Evolutionary conservation across 352 stramenopile species (phyloP).

Genomic region (Pythium phragmiticola): DNA sequence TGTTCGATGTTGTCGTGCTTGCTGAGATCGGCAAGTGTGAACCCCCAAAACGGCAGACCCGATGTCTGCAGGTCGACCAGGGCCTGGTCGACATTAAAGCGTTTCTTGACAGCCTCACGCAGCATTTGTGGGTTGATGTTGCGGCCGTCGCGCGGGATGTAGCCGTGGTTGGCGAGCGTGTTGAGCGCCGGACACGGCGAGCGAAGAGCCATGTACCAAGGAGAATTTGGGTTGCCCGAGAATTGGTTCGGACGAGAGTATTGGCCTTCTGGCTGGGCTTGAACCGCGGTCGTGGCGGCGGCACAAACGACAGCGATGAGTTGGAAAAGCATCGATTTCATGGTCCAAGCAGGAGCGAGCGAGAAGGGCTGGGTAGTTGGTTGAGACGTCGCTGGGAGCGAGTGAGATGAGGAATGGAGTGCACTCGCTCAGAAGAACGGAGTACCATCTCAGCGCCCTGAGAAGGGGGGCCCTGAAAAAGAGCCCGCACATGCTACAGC

Average conservation of each 20-base stretch:
- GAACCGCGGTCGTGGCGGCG: neutral
- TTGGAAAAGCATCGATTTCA: slow-evolving; percentile 2
- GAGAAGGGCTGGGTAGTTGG: neutral
- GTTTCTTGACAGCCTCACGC: slow-evolving; percentile 29
- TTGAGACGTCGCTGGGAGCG: slow-evolving; percentile 6
- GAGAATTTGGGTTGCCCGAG: too few relatives aligned
- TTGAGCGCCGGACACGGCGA: slow-evolving; percentile 52
- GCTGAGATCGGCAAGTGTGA: slow-evolving; percentile 44
- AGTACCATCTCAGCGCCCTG: neutral
- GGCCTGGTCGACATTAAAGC: slow-evolving; percentile 38
- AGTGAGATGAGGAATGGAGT: slow-evolving; percentile 9
- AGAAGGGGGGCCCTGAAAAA: neutral
- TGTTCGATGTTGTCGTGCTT: slow-evolving; percentile 50
- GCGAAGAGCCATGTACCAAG: neutral
- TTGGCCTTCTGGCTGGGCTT: neutral
- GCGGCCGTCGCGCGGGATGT: slow-evolving; percentile 31
- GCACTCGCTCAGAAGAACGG: neutral
- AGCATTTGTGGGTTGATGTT: slow-evolving; percentile 29
- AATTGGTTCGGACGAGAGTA: neutral
- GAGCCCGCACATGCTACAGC: neutral
- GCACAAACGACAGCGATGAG: neutral
- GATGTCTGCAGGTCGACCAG: slow-evolving; percentile 31
- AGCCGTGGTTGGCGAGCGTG: slow-evolving; percentile 46
- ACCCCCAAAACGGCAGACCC: slow-evolving; percentile 25
- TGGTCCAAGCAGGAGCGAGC: neutral